Evolutionary conservation across 371 early-diverging fungal genomes (phyloP).

Genomic region (Saksenaea vasiformis): DNA sequence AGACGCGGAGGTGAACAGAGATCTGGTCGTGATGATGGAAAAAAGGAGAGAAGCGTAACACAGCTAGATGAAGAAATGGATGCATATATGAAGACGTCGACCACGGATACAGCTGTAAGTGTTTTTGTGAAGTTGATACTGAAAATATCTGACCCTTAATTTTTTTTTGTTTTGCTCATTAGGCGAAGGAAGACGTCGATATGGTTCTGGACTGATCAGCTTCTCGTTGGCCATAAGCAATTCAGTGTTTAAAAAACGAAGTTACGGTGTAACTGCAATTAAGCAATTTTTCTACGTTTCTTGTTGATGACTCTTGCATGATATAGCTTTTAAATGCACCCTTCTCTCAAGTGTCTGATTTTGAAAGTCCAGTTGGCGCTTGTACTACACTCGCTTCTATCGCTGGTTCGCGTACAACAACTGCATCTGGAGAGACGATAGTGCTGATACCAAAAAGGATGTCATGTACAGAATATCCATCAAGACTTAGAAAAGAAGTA

Average conservation of each 20-base stretch:
- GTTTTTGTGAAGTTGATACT: neutral
- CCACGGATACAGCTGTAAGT: neutral
- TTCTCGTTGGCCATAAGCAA: neutral
- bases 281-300: neutral
- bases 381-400: neutral
- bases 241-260: neutral
- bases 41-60: slow-evolving; percentile 23
- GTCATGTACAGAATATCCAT: neutral
- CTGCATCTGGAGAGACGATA: neutral
- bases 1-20: slow-evolving; percentile 12
- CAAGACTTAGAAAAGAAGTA: neutral
- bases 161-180: neutral
- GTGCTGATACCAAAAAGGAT: neutral
- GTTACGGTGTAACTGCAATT: slow-evolving; percentile 5
- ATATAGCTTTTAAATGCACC: slow-evolving; percentile 2
- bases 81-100: slow-evolving; percentile 36
- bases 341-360: slow-evolving; percentile 2
- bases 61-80: slow-evolving; percentile 49
- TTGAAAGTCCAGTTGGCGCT: slow-evolving; percentile 2
- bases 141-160: neutral
- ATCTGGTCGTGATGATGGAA: slow-evolving; percentile 5
- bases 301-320: slow-evolving; percentile 2
- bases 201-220: neutral
- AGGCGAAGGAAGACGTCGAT: neutral
- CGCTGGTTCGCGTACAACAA: neutral